A percentile compares a stretch with the other conserved stretches of the same genome.
Conservation (phyloP, 169 alveolate genomes). For the Babesia ovis region DNA sequence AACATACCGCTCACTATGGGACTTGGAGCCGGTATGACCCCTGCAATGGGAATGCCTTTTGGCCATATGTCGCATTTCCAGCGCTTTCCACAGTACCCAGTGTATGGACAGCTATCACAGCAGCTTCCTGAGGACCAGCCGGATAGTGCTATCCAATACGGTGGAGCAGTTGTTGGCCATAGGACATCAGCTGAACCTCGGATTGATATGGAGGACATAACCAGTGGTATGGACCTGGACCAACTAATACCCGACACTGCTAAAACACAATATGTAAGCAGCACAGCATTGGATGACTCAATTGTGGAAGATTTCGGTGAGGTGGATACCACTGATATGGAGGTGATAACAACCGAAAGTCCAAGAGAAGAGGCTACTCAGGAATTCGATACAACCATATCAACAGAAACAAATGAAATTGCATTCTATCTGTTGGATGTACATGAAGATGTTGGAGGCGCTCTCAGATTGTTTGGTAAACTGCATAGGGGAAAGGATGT, state of each 20-base stretch:
- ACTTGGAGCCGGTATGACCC: neutral
- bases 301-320: slow-evolving; percentile 53
- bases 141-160: neutral
- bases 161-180: neutral
- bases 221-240: slow-evolving; percentile 1
- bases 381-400: neutral
- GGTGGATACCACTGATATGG: slow-evolving; percentile 32
- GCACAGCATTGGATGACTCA: slow-evolving; percentile 21
- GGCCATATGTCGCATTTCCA: neutral
- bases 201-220: neutral
- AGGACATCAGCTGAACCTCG: neutral
- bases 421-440: slow-evolving; percentile 62
- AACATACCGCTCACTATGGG: slow-evolving; percentile 6
- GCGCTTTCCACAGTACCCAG: slow-evolving; percentile 17
- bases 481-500: neutral
- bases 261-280: neutral
- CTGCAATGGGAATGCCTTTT: slow-evolving; percentile 7
- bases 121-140: neutral
- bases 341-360: slow-evolving; percentile 4
- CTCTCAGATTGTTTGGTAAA: slow-evolving; percentile 54
- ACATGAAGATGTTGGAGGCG: slow-evolving; percentile 44
- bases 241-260: slow-evolving; percentile 10
- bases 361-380: neutral
- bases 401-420: slow-evolving; percentile 19
- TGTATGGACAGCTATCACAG: neutral